Evolutionary conservation across 805 yeast genomes (phyloP), one percentile per base, ranked within the genome.

Genomic region (Nakazawaea ishiwadae): DNA sequence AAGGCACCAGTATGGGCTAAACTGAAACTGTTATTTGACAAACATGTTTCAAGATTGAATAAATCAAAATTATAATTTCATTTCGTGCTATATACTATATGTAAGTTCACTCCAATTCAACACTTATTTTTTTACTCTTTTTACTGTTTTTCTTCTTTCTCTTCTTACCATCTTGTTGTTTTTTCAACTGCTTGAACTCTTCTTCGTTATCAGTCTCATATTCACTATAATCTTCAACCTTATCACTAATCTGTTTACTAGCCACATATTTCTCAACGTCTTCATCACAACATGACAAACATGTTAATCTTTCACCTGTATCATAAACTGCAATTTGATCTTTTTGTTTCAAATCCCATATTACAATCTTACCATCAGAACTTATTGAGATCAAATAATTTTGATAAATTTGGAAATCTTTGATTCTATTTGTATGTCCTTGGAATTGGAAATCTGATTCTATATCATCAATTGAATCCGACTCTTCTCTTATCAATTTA

Each of bases 281-380:
- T 55, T 91, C 99, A 30, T 83, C 78, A 39, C 85, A 77, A 2
- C 84, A 73, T 11, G 82, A 74, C 17, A 89, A 80, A 64, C 96
- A 91, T 59, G 87, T 91, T 48, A 93, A 72, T 54, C 99, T 73
- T 63, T 93, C 98, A 10, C 95, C 95, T 16, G 91, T 75, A 48
- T 82, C 87, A 58, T 89, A 91, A 3, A 88, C 93, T 0, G 96
- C 97, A 18, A 89, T 74, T 59, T 89, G 96, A 53, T 86, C 95
- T 52, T 73, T 71, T 2, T 66, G 53, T 1, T 63, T 57, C 56
- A 82, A 64, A 56, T 90, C 84, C 96, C 97, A 91, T 3, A 91
- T 84, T 6, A 93, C 95, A 39, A 91, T 82, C 53, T 77, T 84
- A 19, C 98, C 98, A 60, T 91, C 98, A 0, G 97, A 86, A 0